phyloP scores from a whole-genome alignment of 75 land plant species.

The Chamaecyparis obtusa region DNA sequence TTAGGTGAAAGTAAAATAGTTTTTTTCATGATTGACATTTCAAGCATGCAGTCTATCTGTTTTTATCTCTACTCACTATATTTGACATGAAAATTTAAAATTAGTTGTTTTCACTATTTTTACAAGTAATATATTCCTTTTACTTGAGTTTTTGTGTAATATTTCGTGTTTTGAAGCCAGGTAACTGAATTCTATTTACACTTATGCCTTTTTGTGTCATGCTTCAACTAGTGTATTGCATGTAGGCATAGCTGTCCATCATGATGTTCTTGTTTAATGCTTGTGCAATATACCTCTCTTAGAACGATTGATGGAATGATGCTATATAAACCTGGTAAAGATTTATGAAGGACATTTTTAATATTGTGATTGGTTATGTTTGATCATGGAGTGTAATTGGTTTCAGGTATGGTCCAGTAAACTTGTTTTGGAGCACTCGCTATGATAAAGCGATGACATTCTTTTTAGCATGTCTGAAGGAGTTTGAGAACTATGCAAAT shows the following conservation, averaged over 20 bases:
- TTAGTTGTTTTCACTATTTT: too few relatives aligned
- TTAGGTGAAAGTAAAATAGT: too few relatives aligned
- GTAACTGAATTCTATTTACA: too few relatives aligned
- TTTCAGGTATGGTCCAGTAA: slow-evolving; percentile 97
- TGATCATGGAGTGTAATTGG: neutral
- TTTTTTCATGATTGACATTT: too few relatives aligned
- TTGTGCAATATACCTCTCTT: neutral
- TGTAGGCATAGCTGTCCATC: neutral
- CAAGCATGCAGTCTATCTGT: too few relatives aligned
- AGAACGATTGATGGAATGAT: neutral
- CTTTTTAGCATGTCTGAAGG: slow-evolving; percentile 90
- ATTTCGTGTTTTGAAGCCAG: too few relatives aligned
- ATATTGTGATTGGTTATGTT: neutral
- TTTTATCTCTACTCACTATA: too few relatives aligned
- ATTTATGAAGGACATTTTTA: neutral
- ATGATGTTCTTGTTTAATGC: neutral
- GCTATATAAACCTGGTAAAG: neutral
- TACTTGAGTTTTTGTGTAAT: too few relatives aligned
- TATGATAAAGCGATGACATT: slow-evolving; percentile 98
- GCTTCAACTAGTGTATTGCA: neutral
- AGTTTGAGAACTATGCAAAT: slow-evolving; percentile 92
- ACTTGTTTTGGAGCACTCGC: slow-evolving; percentile 97
- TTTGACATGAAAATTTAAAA: too few relatives aligned
- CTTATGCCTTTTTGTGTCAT: neutral
- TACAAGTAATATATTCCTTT: too few relatives aligned